phyloP scores from a whole-genome alignment of 805 yeast genomes.

The Ogataea paradorogensis region DNA sequence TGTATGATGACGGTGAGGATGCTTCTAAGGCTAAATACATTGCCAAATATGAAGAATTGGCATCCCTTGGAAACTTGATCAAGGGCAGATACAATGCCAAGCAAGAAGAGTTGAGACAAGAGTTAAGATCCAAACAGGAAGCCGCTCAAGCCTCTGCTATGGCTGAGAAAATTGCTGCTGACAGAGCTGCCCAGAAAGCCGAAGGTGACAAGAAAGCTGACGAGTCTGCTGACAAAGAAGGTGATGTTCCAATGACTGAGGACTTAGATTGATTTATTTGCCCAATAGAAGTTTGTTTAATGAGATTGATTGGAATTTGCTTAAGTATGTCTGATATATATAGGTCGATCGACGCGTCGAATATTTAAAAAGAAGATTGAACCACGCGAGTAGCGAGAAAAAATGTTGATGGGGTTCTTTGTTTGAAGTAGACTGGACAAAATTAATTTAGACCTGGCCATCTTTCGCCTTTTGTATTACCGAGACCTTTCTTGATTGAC shows the following conservation, averaged over 20 bases:
- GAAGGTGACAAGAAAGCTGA: constrained; percentile 26
- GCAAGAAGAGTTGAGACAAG: constrained; percentile 93
- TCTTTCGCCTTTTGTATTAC: background rate
- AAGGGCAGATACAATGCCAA: constrained; percentile 92
- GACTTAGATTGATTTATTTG: constrained; percentile 18
- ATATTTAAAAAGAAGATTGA: background rate
- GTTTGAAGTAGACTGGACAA: background rate
- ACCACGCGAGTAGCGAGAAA: background rate
- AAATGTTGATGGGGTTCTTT: background rate
- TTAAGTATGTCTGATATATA: constrained; percentile 7
- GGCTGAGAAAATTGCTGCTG: constrained; percentile 82
- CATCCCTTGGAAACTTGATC: constrained; percentile 90
- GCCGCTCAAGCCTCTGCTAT: constrained; percentile 78
- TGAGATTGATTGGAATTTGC: constrained; percentile 5
- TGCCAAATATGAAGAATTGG: constrained; percentile 97
- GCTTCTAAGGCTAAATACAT: constrained; percentile 94
- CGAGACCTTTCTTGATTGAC: background rate
- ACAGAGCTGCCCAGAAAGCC: constrained; percentile 51
- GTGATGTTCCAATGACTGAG: constrained; percentile 36
- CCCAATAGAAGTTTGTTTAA: constrained; percentile 3
- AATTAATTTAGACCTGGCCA: background rate
- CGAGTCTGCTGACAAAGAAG: constrained; percentile 29
- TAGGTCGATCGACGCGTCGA: constrained; percentile 3
- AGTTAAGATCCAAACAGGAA: constrained; percentile 81
- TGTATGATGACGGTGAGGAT: constrained; percentile 96